Evolutionary conservation across 2,329 filamentous ascomycete genomes (phyloP).

Genomic region (Fusarium hainanense): DNA sequence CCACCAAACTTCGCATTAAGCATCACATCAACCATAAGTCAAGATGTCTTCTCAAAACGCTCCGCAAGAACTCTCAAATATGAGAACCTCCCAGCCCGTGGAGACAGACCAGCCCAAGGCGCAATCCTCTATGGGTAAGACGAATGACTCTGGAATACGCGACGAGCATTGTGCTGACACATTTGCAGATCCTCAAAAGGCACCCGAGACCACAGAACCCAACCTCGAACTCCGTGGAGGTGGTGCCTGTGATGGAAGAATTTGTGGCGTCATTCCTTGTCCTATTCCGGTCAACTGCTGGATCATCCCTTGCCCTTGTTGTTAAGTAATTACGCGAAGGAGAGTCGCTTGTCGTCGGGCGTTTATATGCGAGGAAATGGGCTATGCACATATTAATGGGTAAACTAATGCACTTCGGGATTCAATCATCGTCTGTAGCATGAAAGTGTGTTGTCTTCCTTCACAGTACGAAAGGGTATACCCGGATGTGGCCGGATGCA

Average conservation of each 20-base stretch:
- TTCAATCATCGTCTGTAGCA: neutral
- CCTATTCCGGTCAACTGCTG: slow-evolving; percentile 30
- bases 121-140: slow-evolving; percentile 23
- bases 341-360: neutral
- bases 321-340: neutral
- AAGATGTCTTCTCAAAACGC: neutral
- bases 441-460: neutral
- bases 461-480: neutral
- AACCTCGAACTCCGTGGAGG: slow-evolving; percentile 20
- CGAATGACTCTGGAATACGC: neutral
- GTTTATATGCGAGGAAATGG: too few relatives aligned
- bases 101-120: slow-evolving; percentile 21
- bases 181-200: slow-evolving; percentile 12
- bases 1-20: too few relatives aligned
- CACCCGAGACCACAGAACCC: slow-evolving; percentile 4
- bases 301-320: slow-evolving; percentile 32
- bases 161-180: neutral
- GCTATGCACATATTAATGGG: neutral
- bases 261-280: slow-evolving; percentile 28
- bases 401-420: neutral
- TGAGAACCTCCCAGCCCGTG: slow-evolving; percentile 1
- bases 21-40: accelerated
- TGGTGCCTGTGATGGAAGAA: slow-evolving; percentile 23
- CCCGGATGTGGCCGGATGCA: neutral
- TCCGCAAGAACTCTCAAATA: slow-evolving; percentile 10